Conservation (phyloP, 768 basidiomycete species). For the Gyrodon lividus region DNA sequence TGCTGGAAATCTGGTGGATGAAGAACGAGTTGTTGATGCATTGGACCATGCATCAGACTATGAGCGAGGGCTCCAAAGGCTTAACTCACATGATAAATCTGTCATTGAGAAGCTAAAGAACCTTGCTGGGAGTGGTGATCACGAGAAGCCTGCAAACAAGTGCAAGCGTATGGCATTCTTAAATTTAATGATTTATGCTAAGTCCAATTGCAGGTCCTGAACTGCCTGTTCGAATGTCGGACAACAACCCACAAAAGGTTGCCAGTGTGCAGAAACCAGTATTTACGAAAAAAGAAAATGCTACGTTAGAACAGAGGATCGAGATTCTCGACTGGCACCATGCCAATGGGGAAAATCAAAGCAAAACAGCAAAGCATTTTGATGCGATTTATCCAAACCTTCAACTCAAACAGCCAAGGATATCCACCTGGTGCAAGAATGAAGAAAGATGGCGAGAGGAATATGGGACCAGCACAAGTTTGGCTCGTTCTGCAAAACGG, state of each 20-base stretch:
- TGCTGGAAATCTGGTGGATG: too few relatives aligned
- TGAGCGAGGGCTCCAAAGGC: too few relatives aligned
- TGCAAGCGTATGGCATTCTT: background rate
- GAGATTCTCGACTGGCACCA: too few relatives aligned
- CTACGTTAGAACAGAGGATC: too few relatives aligned
- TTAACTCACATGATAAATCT: too few relatives aligned
- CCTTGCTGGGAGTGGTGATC: background rate
- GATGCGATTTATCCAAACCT: slow-evolving; percentile 32
- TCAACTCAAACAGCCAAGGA: slow-evolving; percentile 31
- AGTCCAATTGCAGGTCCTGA: slow-evolving; percentile 2
- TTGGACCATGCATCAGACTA: too few relatives aligned
- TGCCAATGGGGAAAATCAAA: slow-evolving; percentile 34
- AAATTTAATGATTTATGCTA: too few relatives aligned
- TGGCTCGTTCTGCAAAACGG: background rate
- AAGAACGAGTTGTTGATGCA: too few relatives aligned
- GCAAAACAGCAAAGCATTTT: slow-evolving; percentile 32
- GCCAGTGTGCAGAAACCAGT: slow-evolving; percentile 36
- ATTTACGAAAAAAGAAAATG: slow-evolving; percentile 37
- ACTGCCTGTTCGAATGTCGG: background rate
- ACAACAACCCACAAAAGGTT: slow-evolving; percentile 30
- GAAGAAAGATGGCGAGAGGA: too few relatives aligned
- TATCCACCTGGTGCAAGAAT: slow-evolving; percentile 35
- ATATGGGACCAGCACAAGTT: too few relatives aligned
- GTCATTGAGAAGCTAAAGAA: too few relatives aligned
- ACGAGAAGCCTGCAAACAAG: background rate